Evolutionary conservation across 2,329 filamentous ascomycete species (phyloP).

Genomic region (Claviceps spartinae): DNA sequence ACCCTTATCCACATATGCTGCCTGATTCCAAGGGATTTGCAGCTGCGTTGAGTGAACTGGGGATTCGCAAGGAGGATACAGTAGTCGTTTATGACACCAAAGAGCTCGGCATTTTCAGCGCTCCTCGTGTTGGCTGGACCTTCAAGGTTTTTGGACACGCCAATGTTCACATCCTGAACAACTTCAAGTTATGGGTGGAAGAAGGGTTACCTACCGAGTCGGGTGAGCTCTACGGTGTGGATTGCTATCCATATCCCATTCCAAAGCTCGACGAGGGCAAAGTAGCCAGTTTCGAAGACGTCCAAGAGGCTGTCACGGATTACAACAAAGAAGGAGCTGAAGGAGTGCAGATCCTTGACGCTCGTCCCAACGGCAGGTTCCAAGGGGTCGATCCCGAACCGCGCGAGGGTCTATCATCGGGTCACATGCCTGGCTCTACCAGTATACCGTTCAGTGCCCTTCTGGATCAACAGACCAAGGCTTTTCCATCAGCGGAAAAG

Average conservation of each 20-base stretch:
- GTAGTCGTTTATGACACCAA: slow-evolving; percentile 90
- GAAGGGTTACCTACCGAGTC: slow-evolving; percentile 69
- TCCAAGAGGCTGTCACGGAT: slow-evolving; percentile 63
- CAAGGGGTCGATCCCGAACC: slow-evolving; percentile 76
- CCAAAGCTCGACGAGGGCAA: slow-evolving; percentile 46
- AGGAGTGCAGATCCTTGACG: slow-evolving; percentile 80
- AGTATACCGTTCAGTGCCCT: slow-evolving; percentile 69
- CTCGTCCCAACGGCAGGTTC: slow-evolving; percentile 67
- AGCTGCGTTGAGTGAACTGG: slow-evolving; percentile 75
- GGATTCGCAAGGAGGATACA: slow-evolving; percentile 74
- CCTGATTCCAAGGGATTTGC: slow-evolving; percentile 71
- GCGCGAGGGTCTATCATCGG: slow-evolving; percentile 69
- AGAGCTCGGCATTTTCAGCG: slow-evolving; percentile 87
- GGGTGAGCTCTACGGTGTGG: slow-evolving; percentile 57
- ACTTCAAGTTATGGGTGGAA: slow-evolving; percentile 88
- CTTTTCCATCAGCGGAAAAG: slow-evolving; percentile 58
- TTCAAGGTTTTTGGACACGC: slow-evolving; percentile 79
- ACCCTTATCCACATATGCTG: slow-evolving; percentile 93
- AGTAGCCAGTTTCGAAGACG: slow-evolving; percentile 70
- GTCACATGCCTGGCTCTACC: slow-evolving; percentile 81
- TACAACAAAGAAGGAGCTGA: slow-evolving; percentile 71
- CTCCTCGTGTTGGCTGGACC: slow-evolving; percentile 89
- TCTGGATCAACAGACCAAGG: slow-evolving; percentile 71
- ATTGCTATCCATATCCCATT: slow-evolving; percentile 51
- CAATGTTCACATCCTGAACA: slow-evolving; percentile 83